A percentile compares a stretch with the other conserved stretches of the same genome.
Evolutionary conservation across 306 rosid genomes (phyloP).

Genomic region (Cucumis sativus): Cucumber_9930_V3 NC_026660.2:29671501-29672000

Average conservation of each 20-base stretch:
- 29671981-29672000: too few relatives aligned
- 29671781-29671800: not conserved
- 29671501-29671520: not conserved
- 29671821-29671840: not conserved
- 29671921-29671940: too few relatives aligned
- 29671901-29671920: not conserved
- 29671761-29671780: not conserved
- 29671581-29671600: not conserved
- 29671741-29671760: not conserved
- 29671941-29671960: too few relatives aligned
- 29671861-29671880: not conserved
- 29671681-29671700: not conserved
- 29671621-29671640: not conserved
- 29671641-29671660: not conserved
- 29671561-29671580: not conserved
- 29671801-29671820: not conserved
- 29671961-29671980: too few relatives aligned
- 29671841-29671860: not conserved
- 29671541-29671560: not conserved
- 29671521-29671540: not conserved
- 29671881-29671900: not conserved
- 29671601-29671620: not conserved
- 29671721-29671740: not conserved
- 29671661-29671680: not conserved
- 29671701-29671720: not conserved